Conservation (phyloP, 2,329 filamentous ascomycete genomes). For the Ascochyta pisi region DNA sequence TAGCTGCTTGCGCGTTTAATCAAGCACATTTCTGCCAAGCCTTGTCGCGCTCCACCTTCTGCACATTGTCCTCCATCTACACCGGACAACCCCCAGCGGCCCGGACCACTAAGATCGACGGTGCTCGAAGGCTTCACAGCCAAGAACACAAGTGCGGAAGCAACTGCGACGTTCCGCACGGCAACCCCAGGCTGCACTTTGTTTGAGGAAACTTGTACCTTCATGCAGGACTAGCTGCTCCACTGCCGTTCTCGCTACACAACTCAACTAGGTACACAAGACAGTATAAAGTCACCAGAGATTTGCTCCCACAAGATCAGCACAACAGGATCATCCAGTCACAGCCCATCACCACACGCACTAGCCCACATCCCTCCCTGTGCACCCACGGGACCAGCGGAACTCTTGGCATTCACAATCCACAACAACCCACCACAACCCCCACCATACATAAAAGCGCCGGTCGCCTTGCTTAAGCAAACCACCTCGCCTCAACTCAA, state of each 20-base stretch:
- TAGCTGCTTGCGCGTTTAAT: conserved; percentile 27
- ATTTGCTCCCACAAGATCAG: conserved; percentile 19
- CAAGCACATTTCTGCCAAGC: conserved; percentile 31
- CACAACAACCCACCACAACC: conserved; percentile 15
- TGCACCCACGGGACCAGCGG: conserved; percentile 28
- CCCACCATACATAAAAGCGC: conserved; percentile 27
- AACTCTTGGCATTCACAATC: conserved; percentile 28
- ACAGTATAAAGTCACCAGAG: conserved; percentile 27
- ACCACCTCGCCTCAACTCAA: conserved; percentile 12
- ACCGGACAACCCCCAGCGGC: conserved; percentile 25
- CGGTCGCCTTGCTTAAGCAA: conserved; percentile 13
- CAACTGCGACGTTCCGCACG: conserved; percentile 44
- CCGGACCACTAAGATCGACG: conserved; percentile 29
- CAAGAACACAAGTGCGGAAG: conserved; percentile 30
- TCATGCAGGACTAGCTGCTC: conserved; percentile 20
- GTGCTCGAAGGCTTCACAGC: conserved; percentile 23
- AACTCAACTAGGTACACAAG: conserved; percentile 14
- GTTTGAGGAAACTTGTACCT: conserved; percentile 12
- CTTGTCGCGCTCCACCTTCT: conserved; percentile 20
- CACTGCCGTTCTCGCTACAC: conserved; percentile 17
- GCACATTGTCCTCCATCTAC: conserved; percentile 21
- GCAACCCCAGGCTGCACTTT: conserved; percentile 21
- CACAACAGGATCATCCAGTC: conserved; percentile 26
- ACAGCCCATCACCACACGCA: conserved; percentile 36
- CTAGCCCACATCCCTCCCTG: conserved; percentile 29